A percentile compares a stretch with the other conserved stretches of the same genome.
phyloP scores from a whole-genome alignment of 352 stramenopile species.

The Globisporangium lucens region DNA sequence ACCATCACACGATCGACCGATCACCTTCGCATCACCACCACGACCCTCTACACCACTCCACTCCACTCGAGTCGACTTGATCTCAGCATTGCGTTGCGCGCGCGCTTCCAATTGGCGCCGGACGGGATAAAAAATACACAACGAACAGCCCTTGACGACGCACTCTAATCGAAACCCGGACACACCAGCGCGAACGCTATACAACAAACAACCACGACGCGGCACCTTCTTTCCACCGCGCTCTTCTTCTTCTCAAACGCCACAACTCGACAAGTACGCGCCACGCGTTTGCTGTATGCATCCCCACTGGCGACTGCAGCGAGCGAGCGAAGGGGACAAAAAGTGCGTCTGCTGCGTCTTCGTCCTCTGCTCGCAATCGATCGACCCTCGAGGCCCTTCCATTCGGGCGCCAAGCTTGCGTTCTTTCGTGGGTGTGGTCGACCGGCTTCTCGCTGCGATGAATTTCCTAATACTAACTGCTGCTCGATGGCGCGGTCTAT shows the following conservation, averaged over 20 bases:
- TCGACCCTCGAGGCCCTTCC: slow-evolving; percentile 19
- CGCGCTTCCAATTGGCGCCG: slow-evolving; percentile 4
- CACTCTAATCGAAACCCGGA: slow-evolving; percentile 8
- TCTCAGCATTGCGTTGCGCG: slow-evolving; percentile 1
- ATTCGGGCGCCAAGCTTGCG: slow-evolving; percentile 15
- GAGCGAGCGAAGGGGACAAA: background rate
- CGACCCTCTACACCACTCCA: background rate
- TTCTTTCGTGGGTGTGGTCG: slow-evolving; percentile 1
- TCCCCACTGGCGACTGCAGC: slow-evolving; percentile 1
- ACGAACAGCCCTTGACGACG: slow-evolving; percentile 5
- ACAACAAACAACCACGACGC: slow-evolving; percentile 1
- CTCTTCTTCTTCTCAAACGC: slow-evolving; percentile 10
- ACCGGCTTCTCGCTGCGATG: slow-evolving; percentile 3
- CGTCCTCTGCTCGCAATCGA: slow-evolving; percentile 8
- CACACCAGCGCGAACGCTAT: slow-evolving; percentile 3
- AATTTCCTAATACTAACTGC: slow-evolving; percentile 20
- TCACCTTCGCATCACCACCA: too few relatives aligned
- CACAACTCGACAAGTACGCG: slow-evolving; percentile 7
- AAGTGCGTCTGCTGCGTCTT: slow-evolving; percentile 2
- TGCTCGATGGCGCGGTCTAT: background rate
- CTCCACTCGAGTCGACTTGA: background rate
- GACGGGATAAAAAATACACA: slow-evolving; percentile 11
- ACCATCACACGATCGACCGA: background rate
- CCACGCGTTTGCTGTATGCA: slow-evolving; percentile 10
- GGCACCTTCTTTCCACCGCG: background rate